These are phyloP conservation scores for Alternaria triticimaculans DNA, from an alignment of 2,329 filamentous ascomycete genomes.

Conservation along the genomic window DNA sequence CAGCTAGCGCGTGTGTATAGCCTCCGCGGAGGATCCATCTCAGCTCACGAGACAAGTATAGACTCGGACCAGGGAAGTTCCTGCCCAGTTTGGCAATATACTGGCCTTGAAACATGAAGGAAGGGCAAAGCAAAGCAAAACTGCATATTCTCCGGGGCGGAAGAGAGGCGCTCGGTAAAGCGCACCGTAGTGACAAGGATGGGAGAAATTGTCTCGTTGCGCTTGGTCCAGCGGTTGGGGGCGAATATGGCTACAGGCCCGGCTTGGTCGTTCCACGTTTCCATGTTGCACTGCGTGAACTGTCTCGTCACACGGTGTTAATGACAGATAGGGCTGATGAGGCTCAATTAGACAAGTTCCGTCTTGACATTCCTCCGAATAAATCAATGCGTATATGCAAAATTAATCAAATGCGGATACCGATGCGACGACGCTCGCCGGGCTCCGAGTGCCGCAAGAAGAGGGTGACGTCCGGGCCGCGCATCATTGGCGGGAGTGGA, in stretches of 20 bases:
- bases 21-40: not conserved
- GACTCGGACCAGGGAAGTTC: not conserved
- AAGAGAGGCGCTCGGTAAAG: not conserved
- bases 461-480: conserved; percentile 8
- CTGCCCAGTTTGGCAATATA: not conserved
- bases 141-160: not conserved
- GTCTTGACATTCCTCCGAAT: not conserved
- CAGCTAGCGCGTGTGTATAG: not conserved
- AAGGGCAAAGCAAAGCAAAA: not conserved
- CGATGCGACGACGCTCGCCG: conserved; percentile 1
- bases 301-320: not conserved
- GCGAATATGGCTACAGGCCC: not conserved
- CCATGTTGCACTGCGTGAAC: not conserved
- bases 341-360: not conserved
- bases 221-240: not conserved
- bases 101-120: conserved; percentile 2
- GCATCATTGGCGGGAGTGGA: conserved; percentile 9
- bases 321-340: not conserved
- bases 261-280: not conserved
- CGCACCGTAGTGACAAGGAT: not conserved
- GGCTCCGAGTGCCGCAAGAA: conserved; percentile 1
- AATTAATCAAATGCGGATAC: not conserved
- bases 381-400: not conserved
- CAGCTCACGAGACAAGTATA: not conserved
- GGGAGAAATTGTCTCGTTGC: not conserved